Conservation (phyloP, 306 rosid genomes). For the Cyclanthera cordifolia region DNA sequence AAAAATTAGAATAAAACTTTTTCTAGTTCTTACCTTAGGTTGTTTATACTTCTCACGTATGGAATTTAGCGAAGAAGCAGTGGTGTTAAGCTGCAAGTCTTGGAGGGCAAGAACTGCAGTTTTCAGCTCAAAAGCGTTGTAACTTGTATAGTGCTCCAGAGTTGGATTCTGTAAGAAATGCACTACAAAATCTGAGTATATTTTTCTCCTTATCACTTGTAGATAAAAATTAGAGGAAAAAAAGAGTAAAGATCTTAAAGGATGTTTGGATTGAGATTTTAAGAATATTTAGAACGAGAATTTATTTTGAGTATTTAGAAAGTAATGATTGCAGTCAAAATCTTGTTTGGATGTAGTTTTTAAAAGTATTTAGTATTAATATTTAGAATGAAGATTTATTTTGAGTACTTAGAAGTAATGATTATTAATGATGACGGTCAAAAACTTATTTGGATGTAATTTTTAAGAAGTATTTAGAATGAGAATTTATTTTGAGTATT, state of each 20-base stretch:
- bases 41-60: slow-evolving; percentile 66
- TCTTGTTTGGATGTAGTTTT: no score
- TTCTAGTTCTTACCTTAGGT: slow-evolving; percentile 38
- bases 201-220: not conserved
- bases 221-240: not conserved
- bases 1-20: not conserved
- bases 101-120: slow-evolving; percentile 53
- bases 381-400: no score
- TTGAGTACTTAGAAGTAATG: no score
- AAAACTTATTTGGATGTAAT: no score
- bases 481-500: no score
- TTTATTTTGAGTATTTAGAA: no score
- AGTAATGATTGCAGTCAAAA: no score
- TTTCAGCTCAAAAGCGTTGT: slow-evolving; percentile 54
- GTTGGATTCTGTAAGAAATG: slow-evolving; percentile 50
- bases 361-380: no score
- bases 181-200: slow-evolving; percentile 11
- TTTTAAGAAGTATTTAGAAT: no score
- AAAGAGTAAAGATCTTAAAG: not conserved
- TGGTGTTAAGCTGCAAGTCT: slow-evolving; percentile 56
- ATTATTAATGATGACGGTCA: no score
- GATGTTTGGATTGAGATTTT: no score
- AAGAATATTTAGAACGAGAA: no score
- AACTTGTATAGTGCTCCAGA: slow-evolving; percentile 64
- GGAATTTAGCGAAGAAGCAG: slow-evolving; percentile 40